A percentile compares a stretch with the other conserved stretches of the same genome.
Conservation (phyloP, 1,284 basidiomycete species). For the Ceratobasidium sp. region DNA sequence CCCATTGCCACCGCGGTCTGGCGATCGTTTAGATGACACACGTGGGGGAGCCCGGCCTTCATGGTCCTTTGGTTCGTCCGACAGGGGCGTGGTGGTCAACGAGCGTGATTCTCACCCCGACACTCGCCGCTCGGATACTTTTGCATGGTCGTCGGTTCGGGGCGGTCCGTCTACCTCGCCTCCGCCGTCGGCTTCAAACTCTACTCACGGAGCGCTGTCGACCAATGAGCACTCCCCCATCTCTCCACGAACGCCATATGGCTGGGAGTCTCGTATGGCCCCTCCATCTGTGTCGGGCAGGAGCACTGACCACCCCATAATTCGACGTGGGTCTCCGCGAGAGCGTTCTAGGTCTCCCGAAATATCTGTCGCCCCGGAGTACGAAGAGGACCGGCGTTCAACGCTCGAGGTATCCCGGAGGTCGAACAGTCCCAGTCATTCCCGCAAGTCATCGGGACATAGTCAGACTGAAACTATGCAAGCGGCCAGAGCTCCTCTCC, state of each 20-base stretch:
- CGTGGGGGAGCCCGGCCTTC: conserved; percentile 22
- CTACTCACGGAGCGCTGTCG: conserved; percentile 31
- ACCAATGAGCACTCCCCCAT: conserved; percentile 38
- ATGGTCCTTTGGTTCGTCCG: conserved; percentile 35
- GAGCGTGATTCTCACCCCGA: conserved; percentile 22
- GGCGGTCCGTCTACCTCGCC: conserved; percentile 36
- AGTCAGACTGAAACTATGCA: conserved; percentile 3
- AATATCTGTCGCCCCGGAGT: conserved; percentile 19
- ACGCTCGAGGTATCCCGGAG: conserved; percentile 17
- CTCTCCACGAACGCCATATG: conserved; percentile 36
- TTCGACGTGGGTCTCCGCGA: conserved; percentile 16
- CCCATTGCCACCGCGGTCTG: conserved; percentile 17
- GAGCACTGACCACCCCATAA: not conserved
- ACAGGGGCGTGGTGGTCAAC: conserved; percentile 16
- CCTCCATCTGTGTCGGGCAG: conserved; percentile 4
- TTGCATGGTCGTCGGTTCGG: conserved; percentile 39
- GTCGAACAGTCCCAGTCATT: conserved; percentile 24
- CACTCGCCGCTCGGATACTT: conserved; percentile 29
- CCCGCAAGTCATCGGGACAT: conserved; percentile 35
- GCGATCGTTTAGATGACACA: conserved; percentile 13
- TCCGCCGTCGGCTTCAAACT: conserved; percentile 37
- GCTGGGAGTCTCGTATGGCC: conserved; percentile 30
- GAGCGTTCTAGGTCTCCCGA: conserved; percentile 33
- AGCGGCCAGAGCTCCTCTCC: conserved; percentile 23
- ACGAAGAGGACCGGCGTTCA: conserved; percentile 20